Conservation (phyloP, 1,284 basidiomycete genomes). For the Sporisorium reilianum region DNA sequence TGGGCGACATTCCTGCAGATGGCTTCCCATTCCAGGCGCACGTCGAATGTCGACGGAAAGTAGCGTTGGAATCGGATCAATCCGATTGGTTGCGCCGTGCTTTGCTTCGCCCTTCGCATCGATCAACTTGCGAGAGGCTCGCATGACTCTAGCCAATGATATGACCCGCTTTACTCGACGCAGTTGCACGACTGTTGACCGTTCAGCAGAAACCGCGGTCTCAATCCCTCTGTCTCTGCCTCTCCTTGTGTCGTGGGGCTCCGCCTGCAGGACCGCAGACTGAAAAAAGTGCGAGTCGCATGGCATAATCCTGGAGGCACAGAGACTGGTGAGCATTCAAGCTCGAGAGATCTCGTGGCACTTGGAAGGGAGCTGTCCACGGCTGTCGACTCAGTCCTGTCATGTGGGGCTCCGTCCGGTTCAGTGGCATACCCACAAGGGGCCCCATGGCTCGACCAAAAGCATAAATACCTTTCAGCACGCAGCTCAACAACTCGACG, state of each 20-base stretch:
- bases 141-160: background rate
- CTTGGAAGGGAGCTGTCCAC: background rate
- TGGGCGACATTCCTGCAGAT: background rate
- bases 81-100: background rate
- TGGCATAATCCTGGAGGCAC: background rate
- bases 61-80: background rate
- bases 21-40: background rate
- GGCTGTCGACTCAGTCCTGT: background rate
- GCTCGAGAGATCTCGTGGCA: background rate
- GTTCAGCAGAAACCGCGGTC: background rate
- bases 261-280: conserved; percentile 11
- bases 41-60: background rate
- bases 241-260: background rate
- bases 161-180: background rate
- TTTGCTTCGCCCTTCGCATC: background rate
- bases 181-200: background rate
- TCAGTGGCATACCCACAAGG: background rate
- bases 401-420: background rate
- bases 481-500: background rate
- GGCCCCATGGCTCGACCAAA: background rate
- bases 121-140: background rate
- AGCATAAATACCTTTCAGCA: background rate
- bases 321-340: background rate
- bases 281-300: background rate
- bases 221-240: background rate